Base-by-base conservation (phyloP, 257 asterid genomes). In the Agastache rugosa region DNA sequence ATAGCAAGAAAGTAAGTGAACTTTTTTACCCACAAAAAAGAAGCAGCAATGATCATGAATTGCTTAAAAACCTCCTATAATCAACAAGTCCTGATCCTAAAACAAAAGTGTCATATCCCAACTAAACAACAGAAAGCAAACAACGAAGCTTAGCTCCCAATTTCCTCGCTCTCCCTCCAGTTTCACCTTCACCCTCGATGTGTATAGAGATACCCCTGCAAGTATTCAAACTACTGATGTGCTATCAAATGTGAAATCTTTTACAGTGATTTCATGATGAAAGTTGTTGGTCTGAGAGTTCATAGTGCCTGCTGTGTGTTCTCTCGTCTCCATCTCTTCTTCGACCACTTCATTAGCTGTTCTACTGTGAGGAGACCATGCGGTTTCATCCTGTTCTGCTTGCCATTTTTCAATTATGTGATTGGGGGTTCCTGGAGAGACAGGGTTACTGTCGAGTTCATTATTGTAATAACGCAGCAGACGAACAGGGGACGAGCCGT, bases 401-500 rank as follows among this genome's bases (percentile, higher is more conserved):
- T 65, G 75, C 84, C 78, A 75, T 17, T 75, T 69, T 44, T 74
- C 56, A n/a, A 63, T 22, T 35, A 54, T 56, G 68, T 51, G 20
- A 60, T 17, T 65, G 22, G 79, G 72, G 42, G 34, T 73, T 16
- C 71, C 59, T 20, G 84, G 72, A 3, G 80, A 68, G 39, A 63
- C 12, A 23, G 71, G 67, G 61, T 7, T 22, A 29, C 79, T 71
- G 20, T 78, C 81, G n/a, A 67, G 27, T 50, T 81, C 84, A 1
- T 73, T 83, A 5, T 16, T 72, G 81, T 80, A 61, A 73, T 66
- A 59, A 0, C 37, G 83, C 69, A 79, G 78, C 73, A 80, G 72
- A 64, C 80, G 85, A 71, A 64, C 69, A 4, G 86, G 89, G 37
- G 87, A 80, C 19, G 75, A 44, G 23, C 67, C 55, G 7, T 80